Evolutionary conservation across 371 early-diverging fungal genomes (phyloP).

Genomic region (Neoconidiobolus thromboides): DNA sequence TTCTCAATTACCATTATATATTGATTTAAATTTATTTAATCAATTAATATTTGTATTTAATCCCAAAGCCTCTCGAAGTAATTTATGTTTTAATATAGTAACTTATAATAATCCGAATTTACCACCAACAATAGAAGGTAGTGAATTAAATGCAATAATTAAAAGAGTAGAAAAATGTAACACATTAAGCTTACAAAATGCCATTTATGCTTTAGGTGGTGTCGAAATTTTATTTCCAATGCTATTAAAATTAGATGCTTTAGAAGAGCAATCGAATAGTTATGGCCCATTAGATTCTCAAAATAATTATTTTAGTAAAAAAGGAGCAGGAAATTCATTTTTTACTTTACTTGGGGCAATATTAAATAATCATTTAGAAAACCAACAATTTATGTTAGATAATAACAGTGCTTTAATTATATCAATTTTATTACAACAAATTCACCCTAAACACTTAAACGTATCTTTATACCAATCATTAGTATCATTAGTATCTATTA

Average conservation of each 20-base stretch:
- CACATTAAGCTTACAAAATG: slow-evolving; percentile 21
- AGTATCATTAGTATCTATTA: slow-evolving; percentile 9
- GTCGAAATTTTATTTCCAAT: slow-evolving; percentile 24
- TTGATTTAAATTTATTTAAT: not conserved
- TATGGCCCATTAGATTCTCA: slow-evolving; percentile 10
- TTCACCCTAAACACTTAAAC: slow-evolving; percentile 14
- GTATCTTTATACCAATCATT: slow-evolving; percentile 14
- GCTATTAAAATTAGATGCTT: slow-evolving; percentile 18
- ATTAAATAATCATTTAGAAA: slow-evolving; percentile 14
- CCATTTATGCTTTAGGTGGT: slow-evolving; percentile 26
- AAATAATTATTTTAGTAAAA: slow-evolving; percentile 9
- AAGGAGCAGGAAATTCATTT: slow-evolving; percentile 11
- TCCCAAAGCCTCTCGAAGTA: slow-evolving; percentile 17
- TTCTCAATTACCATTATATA: not conserved
- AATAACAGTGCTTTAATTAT: slow-evolving; percentile 18
- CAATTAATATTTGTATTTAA: slow-evolving; percentile 11
- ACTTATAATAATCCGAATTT: not conserved
- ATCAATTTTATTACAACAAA: slow-evolving; percentile 19
- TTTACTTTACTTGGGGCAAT: slow-evolving; percentile 18
- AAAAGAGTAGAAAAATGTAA: slow-evolving; percentile 17
- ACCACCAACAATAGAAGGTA: not conserved
- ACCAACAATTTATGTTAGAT: slow-evolving; percentile 15
- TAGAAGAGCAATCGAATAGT: not conserved
- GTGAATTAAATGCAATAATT: slow-evolving; percentile 9
- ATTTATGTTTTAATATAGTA: slow-evolving; percentile 16